These are phyloP conservation scores for Zygoascus hellenicus DNA, from an alignment of 1,139 yeast genomes.

Conservation along the genomic window DNA sequence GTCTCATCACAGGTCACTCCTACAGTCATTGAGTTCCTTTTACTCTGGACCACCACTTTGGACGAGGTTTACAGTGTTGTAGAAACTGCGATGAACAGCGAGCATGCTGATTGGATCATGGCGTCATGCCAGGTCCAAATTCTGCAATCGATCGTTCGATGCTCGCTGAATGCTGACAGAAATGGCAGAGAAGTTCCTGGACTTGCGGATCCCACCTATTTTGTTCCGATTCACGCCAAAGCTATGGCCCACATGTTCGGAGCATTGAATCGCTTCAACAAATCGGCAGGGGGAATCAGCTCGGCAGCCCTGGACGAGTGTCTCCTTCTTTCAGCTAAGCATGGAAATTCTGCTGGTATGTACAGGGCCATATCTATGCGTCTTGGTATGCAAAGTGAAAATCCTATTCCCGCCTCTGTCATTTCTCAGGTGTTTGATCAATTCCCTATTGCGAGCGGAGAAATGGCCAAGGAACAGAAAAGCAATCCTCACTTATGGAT, in stretches of 20 bases:
- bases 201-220: conserved; percentile 9
- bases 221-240: conserved; percentile 18
- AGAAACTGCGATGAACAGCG: conserved; percentile 23
- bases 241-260: conserved; percentile 34
- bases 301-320: conserved; percentile 28
- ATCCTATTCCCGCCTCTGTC: conserved; percentile 8
- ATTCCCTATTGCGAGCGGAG: conserved; percentile 23
- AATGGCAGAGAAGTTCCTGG: conserved; percentile 4
- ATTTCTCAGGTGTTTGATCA: conserved; percentile 25
- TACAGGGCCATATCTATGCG: conserved; percentile 26
- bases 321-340: conserved; percentile 25
- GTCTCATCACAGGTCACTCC: conserved; percentile 24
- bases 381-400: conserved; percentile 13
- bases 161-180: conserved; percentile 14
- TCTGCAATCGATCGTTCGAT: conserved; percentile 24
- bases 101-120: conserved; percentile 22
- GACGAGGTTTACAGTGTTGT: conserved; percentile 30
- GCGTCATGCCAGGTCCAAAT: conserved; percentile 27
- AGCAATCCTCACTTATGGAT: conserved; percentile 22
- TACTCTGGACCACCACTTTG: conserved; percentile 24
- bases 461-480: conserved; percentile 20
- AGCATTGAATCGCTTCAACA: conserved; percentile 25
- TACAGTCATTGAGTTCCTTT: conserved; percentile 25
- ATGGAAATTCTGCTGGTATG: conserved; percentile 31
- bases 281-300: conserved; percentile 22